These are phyloP conservation scores for Lithohypha guttulata DNA, from an alignment of 2,329 filamentous ascomycete species.

Conservation along the genomic window DNA sequence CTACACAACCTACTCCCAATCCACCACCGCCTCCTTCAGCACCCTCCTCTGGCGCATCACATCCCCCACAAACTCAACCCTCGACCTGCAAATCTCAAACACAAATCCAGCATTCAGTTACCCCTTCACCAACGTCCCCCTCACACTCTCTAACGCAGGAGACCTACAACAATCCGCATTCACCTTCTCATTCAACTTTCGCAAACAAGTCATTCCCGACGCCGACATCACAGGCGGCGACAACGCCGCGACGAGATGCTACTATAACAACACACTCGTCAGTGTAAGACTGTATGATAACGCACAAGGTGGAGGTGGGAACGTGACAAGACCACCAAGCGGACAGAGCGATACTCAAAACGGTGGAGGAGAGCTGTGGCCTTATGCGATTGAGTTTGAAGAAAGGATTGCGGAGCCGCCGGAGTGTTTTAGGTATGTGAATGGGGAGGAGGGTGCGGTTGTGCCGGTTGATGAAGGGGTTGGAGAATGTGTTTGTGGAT, in stretches of 20 bases:
- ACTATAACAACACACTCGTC: conserved; percentile 47
- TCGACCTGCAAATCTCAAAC: conserved; percentile 44
- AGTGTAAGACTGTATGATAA: conserved; percentile 52
- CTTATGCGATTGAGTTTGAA: conserved; percentile 46
- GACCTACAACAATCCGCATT: conserved; percentile 44
- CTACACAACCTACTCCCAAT: conserved; percentile 38
- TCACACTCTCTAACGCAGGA: conserved; percentile 41
- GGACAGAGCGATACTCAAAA: conserved; percentile 17
- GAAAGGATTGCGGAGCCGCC: conserved; percentile 45
- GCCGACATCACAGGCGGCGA: conserved; percentile 35
- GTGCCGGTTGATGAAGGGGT: conserved; percentile 27
- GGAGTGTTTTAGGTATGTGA: conserved; percentile 39
- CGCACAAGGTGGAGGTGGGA: conserved; percentile 23
- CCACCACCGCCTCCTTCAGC: conserved; percentile 32
- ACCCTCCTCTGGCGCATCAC: conserved; percentile 54
- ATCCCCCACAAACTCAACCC: conserved; percentile 22
- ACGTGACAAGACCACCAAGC: conserved; percentile 28
- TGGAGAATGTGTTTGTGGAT: conserved; percentile 36
- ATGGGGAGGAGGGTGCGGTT: conserved; percentile 28
- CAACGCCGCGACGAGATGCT: conserved; percentile 44
- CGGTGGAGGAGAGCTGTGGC: conserved; percentile 36
- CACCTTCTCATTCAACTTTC: conserved; percentile 44
- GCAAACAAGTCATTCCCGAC: conserved; percentile 44
- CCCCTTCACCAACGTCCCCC: conserved; percentile 42
- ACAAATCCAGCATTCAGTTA: conserved; percentile 46